Base-by-base conservation (phyloP, 1,139 yeast genomes). In the Protomyces inouyei region DNA sequence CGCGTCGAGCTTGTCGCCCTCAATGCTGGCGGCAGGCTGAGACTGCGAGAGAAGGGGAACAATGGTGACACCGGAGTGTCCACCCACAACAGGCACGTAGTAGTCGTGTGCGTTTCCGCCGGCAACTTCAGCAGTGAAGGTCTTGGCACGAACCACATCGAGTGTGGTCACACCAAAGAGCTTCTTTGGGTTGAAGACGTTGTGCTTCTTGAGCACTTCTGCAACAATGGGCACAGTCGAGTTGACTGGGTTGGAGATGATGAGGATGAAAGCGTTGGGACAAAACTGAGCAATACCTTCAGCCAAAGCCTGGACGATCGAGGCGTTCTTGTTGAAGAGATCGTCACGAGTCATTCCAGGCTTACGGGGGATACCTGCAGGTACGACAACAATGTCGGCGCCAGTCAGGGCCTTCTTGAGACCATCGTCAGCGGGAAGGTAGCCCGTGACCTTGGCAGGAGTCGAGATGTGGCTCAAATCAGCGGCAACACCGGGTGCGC, bases 351-450 rank as follows among this genome's bases (percentile, higher is more conserved):
- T 64, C 66, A 64, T 64, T 16, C 64, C 64, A 37, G 66, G 66
- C 57, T 93, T 93, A 83, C 98, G 88, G 79, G 98, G 98, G 67
- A 93, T 96, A 79, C 98, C 98, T 66, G 98, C 98, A 73, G 98
- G 98, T 77, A 93, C 92, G 72, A 93, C 82, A 67, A 93, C 95
- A 70, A 93, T 85, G 74, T 93, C 95, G 60, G 96, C 82, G 70
- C 84, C 93, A 70, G 84, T 82, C 72, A 93, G 82, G 63, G 98
- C 90, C 65, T 79, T 78, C 72, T 85, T 83, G 73, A 93, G 82
- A 6, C 85, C 87, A 46, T 60, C 64, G 66, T 85, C 86, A 73
- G 86, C 85, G 69, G 97, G 96, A 69, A 90, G 83, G 81, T 80
- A 88, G 61, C 97, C 95, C 65, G 78, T 75, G n/a, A 85, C 85